These are phyloP conservation scores for Aspergillus piperis DNA, from an alignment of 2,329 filamentous ascomycete genomes.

Conservation along the genomic window DNA sequence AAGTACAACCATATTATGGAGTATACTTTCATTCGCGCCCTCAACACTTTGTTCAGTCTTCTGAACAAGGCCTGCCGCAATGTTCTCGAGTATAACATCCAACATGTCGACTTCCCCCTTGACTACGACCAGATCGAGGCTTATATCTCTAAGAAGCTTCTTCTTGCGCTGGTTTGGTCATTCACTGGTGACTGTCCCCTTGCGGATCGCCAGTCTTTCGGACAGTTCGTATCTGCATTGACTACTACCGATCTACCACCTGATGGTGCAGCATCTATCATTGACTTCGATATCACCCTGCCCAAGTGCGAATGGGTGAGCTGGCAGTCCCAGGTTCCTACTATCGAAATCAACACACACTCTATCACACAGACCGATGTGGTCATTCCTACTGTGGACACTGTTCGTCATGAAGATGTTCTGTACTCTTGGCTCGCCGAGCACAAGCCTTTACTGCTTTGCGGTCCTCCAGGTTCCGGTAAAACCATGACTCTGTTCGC, in stretches of 20 bases:
- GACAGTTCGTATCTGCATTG: conserved; percentile 77
- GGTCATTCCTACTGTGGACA: conserved; percentile 96
- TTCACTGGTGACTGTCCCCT: conserved; percentile 94
- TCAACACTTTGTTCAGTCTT: conserved; percentile 92
- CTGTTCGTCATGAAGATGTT: conserved; percentile 97
- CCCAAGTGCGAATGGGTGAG: conserved; percentile 85
- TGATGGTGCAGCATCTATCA: conserved; percentile 75
- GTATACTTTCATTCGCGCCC: conserved; percentile 84
- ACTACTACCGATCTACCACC: conserved; percentile 84
- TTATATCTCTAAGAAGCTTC: conserved; percentile 89
- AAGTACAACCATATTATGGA: conserved; percentile 97
- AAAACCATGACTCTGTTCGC: conserved; percentile 99
- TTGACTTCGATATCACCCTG: conserved; percentile 90
- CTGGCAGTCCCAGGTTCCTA: conserved; percentile 94
- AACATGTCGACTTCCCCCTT: conserved; percentile 90
- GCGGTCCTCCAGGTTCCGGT: conserved; percentile 95
- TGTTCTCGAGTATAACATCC: conserved; percentile 91
- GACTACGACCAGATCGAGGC: conserved; percentile 86
- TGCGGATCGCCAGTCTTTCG: conserved; percentile 81
- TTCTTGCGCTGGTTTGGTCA: conserved; percentile 92
- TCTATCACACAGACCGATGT: conserved; percentile 97
- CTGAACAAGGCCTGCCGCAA: conserved; percentile 92
- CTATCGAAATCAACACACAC: conserved; percentile 96
- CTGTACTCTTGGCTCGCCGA: conserved; percentile 99
- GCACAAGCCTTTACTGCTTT: conserved; percentile 94